Percentiles rank a stretch among this genome's conserved stretches.
Conservation (phyloP, 2,329 filamentous ascomycete genomes). For the Aureobasidium pullulans region DNA sequence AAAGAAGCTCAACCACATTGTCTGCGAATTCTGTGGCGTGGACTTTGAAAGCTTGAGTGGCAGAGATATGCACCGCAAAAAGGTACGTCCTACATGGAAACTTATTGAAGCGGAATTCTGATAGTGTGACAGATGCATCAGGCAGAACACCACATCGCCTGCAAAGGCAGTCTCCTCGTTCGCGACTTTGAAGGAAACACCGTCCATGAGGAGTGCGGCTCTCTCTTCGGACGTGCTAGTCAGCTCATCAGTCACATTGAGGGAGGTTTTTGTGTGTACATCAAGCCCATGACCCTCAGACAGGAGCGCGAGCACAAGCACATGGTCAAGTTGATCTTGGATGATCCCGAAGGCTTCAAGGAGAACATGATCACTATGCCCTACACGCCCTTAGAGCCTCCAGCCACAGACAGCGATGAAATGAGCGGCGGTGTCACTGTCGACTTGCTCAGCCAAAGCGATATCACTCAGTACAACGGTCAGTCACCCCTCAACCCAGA, state of each 20-base stretch:
- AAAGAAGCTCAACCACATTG: constrained; percentile 34
- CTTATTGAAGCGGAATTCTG: background rate
- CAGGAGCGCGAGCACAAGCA: constrained; percentile 45
- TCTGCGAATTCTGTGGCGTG: constrained; percentile 49
- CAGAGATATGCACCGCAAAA: constrained; percentile 44
- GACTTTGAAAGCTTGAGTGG: constrained; percentile 50
- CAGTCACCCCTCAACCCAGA: background rate
- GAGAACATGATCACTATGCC: constrained; percentile 16
- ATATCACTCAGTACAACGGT: constrained; percentile 5
- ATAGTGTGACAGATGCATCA: constrained; percentile 37
- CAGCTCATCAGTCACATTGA: constrained; percentile 50
- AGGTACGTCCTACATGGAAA: constrained; percentile 31
- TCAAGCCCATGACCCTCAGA: constrained; percentile 37
- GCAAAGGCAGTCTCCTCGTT: constrained; percentile 21
- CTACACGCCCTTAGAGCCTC: background rate
- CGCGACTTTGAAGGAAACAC: background rate
- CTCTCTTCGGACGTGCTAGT: constrained; percentile 41
- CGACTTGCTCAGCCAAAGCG: background rate
- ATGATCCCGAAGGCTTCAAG: constrained; percentile 21
- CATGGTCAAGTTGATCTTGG: constrained; percentile 34
- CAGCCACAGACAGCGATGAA: background rate
- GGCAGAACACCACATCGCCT: constrained; percentile 43
- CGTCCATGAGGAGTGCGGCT: constrained; percentile 32
- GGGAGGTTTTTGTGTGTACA: constrained; percentile 40
- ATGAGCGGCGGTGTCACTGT: background rate